Percentiles rank a stretch among this genome's conserved stretches.
phyloP scores from a whole-genome alignment of 805 yeast genomes.

The Starmerella stigmatis region DNA sequence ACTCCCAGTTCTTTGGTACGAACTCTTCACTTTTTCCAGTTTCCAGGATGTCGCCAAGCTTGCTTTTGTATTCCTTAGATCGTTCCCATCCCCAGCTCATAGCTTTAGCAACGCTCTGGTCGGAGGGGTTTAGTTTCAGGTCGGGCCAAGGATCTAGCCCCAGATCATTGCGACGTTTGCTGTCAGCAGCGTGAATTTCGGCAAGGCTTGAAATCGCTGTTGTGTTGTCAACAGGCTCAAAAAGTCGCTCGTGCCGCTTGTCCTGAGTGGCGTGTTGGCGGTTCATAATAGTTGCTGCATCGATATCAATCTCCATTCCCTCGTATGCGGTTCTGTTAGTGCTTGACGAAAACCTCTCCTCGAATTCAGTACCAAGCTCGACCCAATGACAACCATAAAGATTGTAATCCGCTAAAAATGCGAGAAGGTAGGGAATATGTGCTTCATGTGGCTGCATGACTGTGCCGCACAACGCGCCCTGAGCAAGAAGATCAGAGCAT shows the following conservation, averaged over 20 bases:
- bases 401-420: conserved; percentile 74
- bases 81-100: conserved; percentile 20
- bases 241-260: conserved; percentile 42
- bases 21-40: not conserved
- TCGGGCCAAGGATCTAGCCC: conserved; percentile 14
- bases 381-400: conserved; percentile 79
- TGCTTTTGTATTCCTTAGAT: not conserved
- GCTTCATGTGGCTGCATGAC: conserved; percentile 55
- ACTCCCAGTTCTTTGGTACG: not conserved
- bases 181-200: conserved; percentile 16
- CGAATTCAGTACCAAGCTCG: conserved; percentile 26
- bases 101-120: conserved; percentile 1
- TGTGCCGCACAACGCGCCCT: conserved; percentile 36
- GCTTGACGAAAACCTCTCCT: not conserved
- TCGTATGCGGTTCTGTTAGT: conserved; percentile 40
- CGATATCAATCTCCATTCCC: conserved; percentile 60
- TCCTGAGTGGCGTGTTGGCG: conserved; percentile 34
- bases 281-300: conserved; percentile 52
- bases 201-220: conserved; percentile 17
- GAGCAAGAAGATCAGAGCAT: conserved; percentile 41
- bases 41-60: conserved; percentile 3
- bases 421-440: conserved; percentile 67
- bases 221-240: conserved; percentile 20
- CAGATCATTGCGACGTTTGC: conserved; percentile 7
- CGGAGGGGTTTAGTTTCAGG: conserved; percentile 7